phyloP scores from a whole-genome alignment of 768 basidiomycete species.

The Xerocomus spinulosus region DNA sequence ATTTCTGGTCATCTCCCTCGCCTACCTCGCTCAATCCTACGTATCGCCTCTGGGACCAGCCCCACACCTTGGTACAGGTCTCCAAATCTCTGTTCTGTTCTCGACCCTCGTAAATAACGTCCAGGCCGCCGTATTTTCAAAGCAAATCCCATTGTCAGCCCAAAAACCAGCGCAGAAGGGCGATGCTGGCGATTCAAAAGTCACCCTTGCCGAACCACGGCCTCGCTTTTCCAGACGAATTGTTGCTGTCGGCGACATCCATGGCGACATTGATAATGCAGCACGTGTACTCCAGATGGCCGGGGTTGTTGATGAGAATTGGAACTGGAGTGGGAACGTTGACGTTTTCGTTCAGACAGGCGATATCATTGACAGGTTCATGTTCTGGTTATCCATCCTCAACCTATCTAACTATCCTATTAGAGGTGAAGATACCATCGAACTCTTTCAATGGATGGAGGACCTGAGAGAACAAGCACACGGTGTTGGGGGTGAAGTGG shows the following conservation, averaged over 20 bases:
- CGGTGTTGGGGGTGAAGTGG: constrained; percentile 61
- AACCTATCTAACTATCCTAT: constrained; percentile 8
- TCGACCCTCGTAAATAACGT: constrained; percentile 26
- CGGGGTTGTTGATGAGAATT: constrained; percentile 63
- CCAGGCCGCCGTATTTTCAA: constrained; percentile 18
- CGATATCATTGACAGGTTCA: constrained; percentile 88
- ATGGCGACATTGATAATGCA: constrained; percentile 83
- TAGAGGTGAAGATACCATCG: constrained; percentile 88
- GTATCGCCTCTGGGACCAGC: constrained; percentile 30
- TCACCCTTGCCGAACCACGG: constrained; percentile 19
- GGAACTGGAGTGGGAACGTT: constrained; percentile 77
- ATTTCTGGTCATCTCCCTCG: constrained; percentile 28
- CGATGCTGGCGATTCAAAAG: constrained; percentile 9
- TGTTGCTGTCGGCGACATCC: constrained; percentile 88
- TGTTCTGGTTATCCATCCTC: constrained; percentile 2
- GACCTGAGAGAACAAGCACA: constrained; percentile 70
- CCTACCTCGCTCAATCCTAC: constrained; percentile 29
- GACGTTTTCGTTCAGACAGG: constrained; percentile 94
- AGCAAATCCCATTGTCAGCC: constrained; percentile 9
- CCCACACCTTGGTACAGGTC: constrained; percentile 27
- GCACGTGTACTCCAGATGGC: constrained; percentile 77
- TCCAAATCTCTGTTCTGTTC: constrained; percentile 17
- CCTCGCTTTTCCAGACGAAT: constrained; percentile 46
- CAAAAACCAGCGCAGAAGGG: constrained; percentile 3
- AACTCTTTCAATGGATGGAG: constrained; percentile 83